A percentile compares a stretch with the other conserved stretches of the same genome.
phyloP scores from a whole-genome alignment of 306 rosid genomes.

The cucumber (Cucumis sativus) region Cucumber_9930_V3 NC_026659.2:30118501-30119000 shows the following conservation, averaged over 20 bases:
- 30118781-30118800: neutral
- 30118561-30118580: neutral
- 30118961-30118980: neutral
- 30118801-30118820: slow-evolving; percentile 1
- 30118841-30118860: neutral
- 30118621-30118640: neutral
- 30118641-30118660: no score
- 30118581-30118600: neutral
- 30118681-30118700: neutral
- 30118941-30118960: neutral
- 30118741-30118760: neutral
- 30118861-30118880: slow-evolving; percentile 1
- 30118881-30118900: neutral
- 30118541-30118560: no score
- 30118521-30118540: no score
- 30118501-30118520: no score
- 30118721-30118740: neutral
- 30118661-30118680: neutral
- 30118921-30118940: neutral
- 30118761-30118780: neutral
- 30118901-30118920: neutral
- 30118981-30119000: neutral
- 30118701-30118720: neutral
- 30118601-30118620: neutral
- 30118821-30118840: neutral